These are phyloP conservation scores for Lactuca sativa DNA, from an alignment of 129 eudicot genomes.

Conservation along the genomic window DNA sequence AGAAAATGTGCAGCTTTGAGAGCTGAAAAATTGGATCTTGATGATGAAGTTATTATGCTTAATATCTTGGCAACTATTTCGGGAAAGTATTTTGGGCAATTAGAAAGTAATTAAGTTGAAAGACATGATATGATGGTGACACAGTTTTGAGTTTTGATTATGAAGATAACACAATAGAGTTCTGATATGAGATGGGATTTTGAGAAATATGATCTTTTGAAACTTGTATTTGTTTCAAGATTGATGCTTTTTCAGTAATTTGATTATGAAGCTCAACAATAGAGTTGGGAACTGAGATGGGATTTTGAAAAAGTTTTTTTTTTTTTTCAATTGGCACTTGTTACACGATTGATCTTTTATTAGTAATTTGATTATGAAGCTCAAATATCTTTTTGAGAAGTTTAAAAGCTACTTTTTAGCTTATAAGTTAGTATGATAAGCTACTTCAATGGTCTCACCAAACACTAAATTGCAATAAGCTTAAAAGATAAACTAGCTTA, in stretches of 20 bases:
- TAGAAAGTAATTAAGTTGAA: conserved; percentile 34
- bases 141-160: conserved; percentile 6
- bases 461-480: no score
- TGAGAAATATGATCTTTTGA: not conserved
- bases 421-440: no score
- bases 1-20: conserved; percentile 74
- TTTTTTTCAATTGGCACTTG: conserved; percentile 10
- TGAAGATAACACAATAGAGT: no score
- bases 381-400: not conserved
- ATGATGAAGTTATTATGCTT: conserved; percentile 80
- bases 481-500: no score
- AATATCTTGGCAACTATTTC: conserved; percentile 74
- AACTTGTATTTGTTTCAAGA: not conserved
- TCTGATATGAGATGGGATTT: conserved; percentile 13
- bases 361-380: not conserved
- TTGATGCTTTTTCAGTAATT: not conserved
- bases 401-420: no score
- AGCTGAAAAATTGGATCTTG: conserved; percentile 58
- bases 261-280: not conserved
- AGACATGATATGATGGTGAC: not conserved
- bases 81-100: conserved; percentile 86
- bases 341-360: not conserved
- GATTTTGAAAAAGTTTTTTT: conserved; percentile 11
- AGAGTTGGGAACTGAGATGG: conserved; percentile 16
- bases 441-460: no score